Evolutionary conservation across 306 rosid species (phyloP), one percentile per base, ranked within the genome.

Genomic region (Erythrophleum fordii): DNA sequence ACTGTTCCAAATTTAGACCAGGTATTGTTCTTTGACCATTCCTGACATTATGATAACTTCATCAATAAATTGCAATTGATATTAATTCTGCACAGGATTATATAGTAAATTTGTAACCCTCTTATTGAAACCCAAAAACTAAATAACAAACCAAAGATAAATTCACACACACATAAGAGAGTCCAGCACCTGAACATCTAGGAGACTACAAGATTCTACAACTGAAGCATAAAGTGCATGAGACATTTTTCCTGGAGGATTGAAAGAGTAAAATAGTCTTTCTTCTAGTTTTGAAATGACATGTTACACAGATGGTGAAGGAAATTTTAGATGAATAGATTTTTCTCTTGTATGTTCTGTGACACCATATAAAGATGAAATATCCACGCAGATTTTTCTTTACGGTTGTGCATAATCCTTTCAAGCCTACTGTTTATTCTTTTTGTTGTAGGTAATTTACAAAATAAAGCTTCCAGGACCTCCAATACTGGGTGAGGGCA

Each of bases 401-500:
- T 34, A 60, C 31, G 37, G 9, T 77, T 31, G 31, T 10, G 37
- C 31, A 61, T 52, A 45, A 45, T 78, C 62, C 58, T 75, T 81
- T 79, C 71, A 23, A 61, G 81, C 66, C 79, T 75, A 65, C 60
- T 42, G 5, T 64, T 58, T 79, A 77, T 72, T 82, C 39, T 75
- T 73, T 77, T 80, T 82, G n/a, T 23, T 83, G 81, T 78, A 95
- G 98, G 91, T 81, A 61, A 91, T 95, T 74, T 95, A 93, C 77
- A 85, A 75, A 82, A 92, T 95, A 89, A 95, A 90, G 91, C 97
- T 95, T 81, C 99, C 99, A n/a, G 98, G 98, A 68, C 91, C 92
- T 45, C 97, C 98, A 25, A 88, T 95, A n/a, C 80, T 93, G 85
- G 99, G 99, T 48, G 99, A 87, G 86, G 99, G 99, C 37, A 95